phyloP scores from a whole-genome alignment of 768 basidiomycete genomes.

The Lentinula sp. region DNA sequence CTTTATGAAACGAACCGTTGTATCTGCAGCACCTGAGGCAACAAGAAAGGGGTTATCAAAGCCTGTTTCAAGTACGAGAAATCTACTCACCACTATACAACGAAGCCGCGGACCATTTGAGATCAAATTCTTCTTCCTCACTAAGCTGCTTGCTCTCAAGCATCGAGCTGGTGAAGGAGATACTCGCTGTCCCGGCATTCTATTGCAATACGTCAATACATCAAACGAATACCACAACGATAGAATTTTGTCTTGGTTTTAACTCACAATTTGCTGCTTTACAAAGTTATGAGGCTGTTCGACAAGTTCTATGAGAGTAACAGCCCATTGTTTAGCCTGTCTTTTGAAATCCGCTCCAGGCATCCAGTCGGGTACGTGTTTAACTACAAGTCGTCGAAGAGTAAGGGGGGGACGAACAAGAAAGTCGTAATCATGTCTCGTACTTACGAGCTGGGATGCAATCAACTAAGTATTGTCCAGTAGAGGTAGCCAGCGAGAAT shows the following conservation, averaged over 20 bases:
- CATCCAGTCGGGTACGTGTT: constrained; percentile 55
- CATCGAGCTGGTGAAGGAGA: constrained; percentile 54
- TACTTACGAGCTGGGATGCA: constrained; percentile 39
- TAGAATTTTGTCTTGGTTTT: background rate
- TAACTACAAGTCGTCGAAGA: constrained; percentile 30
- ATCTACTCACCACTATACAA: constrained; percentile 40
- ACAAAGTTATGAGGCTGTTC: constrained; percentile 50
- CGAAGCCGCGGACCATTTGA: constrained; percentile 64
- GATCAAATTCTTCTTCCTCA: constrained; percentile 50
- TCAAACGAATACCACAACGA: constrained; percentile 1
- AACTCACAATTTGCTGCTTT: constrained; percentile 52
- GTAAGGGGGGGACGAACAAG: background rate
- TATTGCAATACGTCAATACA: constrained; percentile 15
- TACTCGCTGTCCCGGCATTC: constrained; percentile 51
- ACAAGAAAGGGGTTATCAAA: background rate
- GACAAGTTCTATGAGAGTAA: constrained; percentile 49
- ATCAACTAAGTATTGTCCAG: constrained; percentile 48
- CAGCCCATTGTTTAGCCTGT: constrained; percentile 46
- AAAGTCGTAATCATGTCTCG: background rate
- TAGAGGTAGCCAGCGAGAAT: constrained; percentile 46
- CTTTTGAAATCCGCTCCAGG: constrained; percentile 55
- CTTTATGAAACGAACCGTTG: constrained; percentile 27
- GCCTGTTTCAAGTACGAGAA: background rate
- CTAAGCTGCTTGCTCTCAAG: constrained; percentile 45
- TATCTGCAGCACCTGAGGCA: constrained; percentile 48